A percentile compares a stretch with the other conserved stretches of the same genome.
Conservation (phyloP, 2,329 filamentous ascomycete species). For the Didymella pinodella region DNA sequence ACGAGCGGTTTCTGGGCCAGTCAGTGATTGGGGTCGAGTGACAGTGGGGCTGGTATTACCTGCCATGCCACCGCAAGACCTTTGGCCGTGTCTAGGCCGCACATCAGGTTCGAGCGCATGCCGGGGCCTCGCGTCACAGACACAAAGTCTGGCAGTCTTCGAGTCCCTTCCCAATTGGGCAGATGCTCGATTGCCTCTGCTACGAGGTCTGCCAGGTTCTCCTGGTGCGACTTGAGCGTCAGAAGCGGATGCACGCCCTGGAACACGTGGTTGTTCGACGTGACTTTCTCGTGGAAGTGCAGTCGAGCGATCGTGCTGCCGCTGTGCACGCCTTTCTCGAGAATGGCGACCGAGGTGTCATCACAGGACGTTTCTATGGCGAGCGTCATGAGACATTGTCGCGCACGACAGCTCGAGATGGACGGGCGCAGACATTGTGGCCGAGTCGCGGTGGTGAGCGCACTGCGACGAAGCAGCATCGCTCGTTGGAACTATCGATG, state of each 20-base stretch:
- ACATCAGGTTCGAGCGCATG: conserved; percentile 79
- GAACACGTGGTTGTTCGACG: conserved; percentile 77
- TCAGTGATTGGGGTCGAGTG: conserved; percentile 3
- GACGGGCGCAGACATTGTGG: conserved; percentile 12
- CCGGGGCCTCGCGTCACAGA: conserved; percentile 89
- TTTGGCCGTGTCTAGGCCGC: conserved; percentile 85
- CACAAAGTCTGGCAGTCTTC: conserved; percentile 76
- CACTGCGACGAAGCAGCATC: conserved; percentile 33
- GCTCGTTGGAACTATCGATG: conserved; percentile 4
- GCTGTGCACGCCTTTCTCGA: conserved; percentile 62
- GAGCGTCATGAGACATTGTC: conserved; percentile 58
- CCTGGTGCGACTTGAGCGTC: conserved; percentile 78
- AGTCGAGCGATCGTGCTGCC: conserved; percentile 60
- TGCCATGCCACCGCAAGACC: conserved; percentile 85
- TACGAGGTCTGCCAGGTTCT: conserved; percentile 73
- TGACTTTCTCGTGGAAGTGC: conserved; percentile 82
- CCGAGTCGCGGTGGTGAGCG: conserved; percentile 14
- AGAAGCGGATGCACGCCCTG: conserved; percentile 81
- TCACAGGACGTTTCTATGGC: conserved; percentile 90
- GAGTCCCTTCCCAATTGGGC: conserved; percentile 42
- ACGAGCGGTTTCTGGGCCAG: conserved; percentile 71
- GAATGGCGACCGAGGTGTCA: conserved; percentile 87
- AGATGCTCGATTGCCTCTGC: conserved; percentile 67
- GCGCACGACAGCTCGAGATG: neutral
- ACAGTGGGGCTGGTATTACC: conserved; percentile 19